Evolutionary conservation across 306 rosid species (phyloP), one percentile per base, ranked within the genome.

Genomic region (Ochetophila trinervis): DNA sequence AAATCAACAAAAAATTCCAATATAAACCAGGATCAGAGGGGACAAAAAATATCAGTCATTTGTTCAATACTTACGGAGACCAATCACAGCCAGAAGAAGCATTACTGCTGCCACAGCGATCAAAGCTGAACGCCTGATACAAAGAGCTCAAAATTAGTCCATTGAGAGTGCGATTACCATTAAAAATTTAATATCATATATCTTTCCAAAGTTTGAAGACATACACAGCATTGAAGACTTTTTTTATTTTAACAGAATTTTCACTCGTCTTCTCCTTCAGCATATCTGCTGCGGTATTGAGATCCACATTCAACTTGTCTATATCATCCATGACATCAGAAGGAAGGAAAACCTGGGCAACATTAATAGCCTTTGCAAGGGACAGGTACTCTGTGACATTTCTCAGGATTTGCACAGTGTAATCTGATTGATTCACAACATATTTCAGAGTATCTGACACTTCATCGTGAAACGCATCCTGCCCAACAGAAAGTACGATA

Each of bases 371-470:
- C 87, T 94, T 94, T 53, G 99, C 99, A 47, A 94, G 96, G 80
- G 96, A 76, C 30, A 94, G 91, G 75, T 94, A 94, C 74, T 80
- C 85, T 0, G 99, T 90, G 61, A 94, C 99, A 58, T 94, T 90
- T 79, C 84, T 90, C 47, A 94, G 87, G 37, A 83, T 94, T 60
- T 83, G 68, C 48, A 86, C 99, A 0, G 96, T 80, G 76, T 84
- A 94, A 78, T 88, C 99, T 4, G 99, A 94, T 78, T 94, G 97
- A 79, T 94, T 94, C 62, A 94, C 96, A 30, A 94, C 88, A 54
- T 76, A 94, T 32, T 83, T 82, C 64, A 94, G 85, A 47, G 97
- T 94, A 60, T 66, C 79, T 83, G 88, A 52, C 34, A 84, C 97
- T 83, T 94, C 91, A 0, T 67, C 76, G 21, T 88, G 95, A 78